Evolutionary conservation across 208 protist genomes (phyloP).

Genomic region (Herpetomonas muscarum): DNA sequence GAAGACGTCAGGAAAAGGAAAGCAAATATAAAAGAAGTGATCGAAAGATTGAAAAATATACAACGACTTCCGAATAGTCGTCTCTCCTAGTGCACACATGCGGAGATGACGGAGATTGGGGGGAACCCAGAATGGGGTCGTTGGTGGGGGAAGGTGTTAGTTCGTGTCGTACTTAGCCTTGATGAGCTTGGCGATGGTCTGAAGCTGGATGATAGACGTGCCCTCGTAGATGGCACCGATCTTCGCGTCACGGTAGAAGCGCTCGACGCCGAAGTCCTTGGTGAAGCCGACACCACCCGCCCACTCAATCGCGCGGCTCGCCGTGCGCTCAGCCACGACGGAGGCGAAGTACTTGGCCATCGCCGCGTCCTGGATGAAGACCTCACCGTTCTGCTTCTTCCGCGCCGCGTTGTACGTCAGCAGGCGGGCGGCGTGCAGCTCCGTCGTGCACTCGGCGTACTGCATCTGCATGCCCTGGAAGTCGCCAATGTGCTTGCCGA

Average conservation of each 20-base stretch:
- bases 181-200: conserved; percentile 92
- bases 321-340: conserved; percentile 76
- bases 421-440: conserved; percentile 78
- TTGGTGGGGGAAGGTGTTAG: too few relatives aligned
- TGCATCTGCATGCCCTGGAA: conserved; percentile 96
- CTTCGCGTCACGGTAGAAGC: conserved; percentile 93
- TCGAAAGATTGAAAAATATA: background rate
- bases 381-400: conserved; percentile 75
- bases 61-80: background rate
- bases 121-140: too few relatives aligned
- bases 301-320: conserved; percentile 89
- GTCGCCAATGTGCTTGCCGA: conserved; percentile 81
- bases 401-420: conserved; percentile 93
- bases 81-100: background rate
- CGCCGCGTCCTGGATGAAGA: conserved; percentile 92
- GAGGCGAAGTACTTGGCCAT: conserved; percentile 95
- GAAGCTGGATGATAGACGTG: conserved; percentile 95
- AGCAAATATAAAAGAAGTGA: background rate
- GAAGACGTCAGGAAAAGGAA: too few relatives aligned
- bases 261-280: conserved; percentile 92
- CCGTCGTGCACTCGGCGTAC: conserved; percentile 67
- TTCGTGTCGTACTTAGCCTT: conserved; percentile 50
- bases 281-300: conserved; percentile 96
- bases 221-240: conserved; percentile 93
- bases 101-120: background rate